Base-by-base conservation (phyloP, 306 rosid genomes). In the Adenanthera pavonina region DNA sequence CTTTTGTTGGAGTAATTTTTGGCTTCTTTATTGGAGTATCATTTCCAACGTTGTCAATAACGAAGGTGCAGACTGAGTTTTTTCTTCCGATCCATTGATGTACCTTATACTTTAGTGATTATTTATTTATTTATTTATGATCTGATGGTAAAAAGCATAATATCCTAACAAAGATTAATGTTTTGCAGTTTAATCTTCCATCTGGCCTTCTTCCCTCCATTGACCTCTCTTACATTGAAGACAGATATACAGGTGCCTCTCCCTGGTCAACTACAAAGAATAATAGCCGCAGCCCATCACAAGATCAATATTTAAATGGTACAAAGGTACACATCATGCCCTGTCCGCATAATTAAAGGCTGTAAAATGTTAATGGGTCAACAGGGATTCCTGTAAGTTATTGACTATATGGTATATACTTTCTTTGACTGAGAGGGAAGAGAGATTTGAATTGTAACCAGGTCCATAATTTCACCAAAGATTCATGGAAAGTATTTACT, bases 11-110 rank as follows among this genome's bases (percentile, higher is more conserved):
- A 82, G 89, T 92, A 59, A 84, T 89, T 89, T 85, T 96, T 72
- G 98, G 99, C 80, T 93, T 93, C 88, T 91, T 91, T 69, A 88
- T 96, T 64, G 99, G 98, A 74, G 88, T 88, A 49, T 96, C 99
- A 69, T 96, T 92, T 81, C 98, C 98, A 2, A 41, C 90, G 6
- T 86, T 93, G 84, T 92, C 91, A 65, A 81, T 89, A 85, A 88
- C 94, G 35, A 96, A 92, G 99, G 99, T 96, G 72, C 47, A 43
- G 44, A 48, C 52, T 75, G 79, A 47, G 79, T 54, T 70, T 19
- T 41, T 54, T 73, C 40, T 69, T 79, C 57, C 41, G 38, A 54
- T 76, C 78, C 48, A 76, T 66, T 15, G 36, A 12, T 15, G 19
- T 34, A 30, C 74, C 51, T 75, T 80, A 7, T 81, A 33, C 41